Conservation (phyloP, 176 grass and related monocot species). For the Eleusine indica region DNA sequence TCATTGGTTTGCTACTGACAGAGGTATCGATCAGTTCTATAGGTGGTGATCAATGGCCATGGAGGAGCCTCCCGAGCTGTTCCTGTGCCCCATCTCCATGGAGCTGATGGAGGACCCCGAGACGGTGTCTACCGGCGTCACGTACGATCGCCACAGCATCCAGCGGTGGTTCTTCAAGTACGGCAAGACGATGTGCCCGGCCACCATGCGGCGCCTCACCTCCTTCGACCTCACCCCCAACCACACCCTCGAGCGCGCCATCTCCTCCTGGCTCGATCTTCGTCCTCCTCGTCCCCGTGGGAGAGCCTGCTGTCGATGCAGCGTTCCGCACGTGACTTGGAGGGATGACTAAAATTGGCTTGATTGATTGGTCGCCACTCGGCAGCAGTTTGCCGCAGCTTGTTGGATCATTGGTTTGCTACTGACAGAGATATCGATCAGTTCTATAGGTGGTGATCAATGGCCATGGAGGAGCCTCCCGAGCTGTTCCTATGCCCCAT, state of each 20-base stretch:
- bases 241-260: slow-evolving; percentile 80
- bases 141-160: slow-evolving; percentile 83
- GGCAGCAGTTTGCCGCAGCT: not conserved
- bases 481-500: slow-evolving; percentile 79
- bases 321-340: too few species aligned
- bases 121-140: slow-evolving; percentile 79
- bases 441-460: slow-evolving; percentile 9
- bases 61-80: slow-evolving; percentile 57
- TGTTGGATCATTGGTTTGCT: not conserved
- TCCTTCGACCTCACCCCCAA: slow-evolving; percentile 78
- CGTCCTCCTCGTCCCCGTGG: slow-evolving; percentile 1
- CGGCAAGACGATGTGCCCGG: slow-evolving; percentile 73
- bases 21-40: not conserved
- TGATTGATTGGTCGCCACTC: slow-evolving; percentile 39
- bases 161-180: slow-evolving; percentile 75
- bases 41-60: slow-evolving; percentile 20
- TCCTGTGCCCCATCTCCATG: slow-evolving; percentile 88
- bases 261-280: slow-evolving; percentile 58
- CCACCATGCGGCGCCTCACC: slow-evolving; percentile 74
- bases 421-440: not conserved
- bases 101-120: slow-evolving; percentile 92
- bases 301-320: slow-evolving; percentile 45
- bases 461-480: slow-evolving; percentile 50
- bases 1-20: not conserved
- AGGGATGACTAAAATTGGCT: slow-evolving; percentile 21